These are phyloP conservation scores for Zygosaccharomyces kombuchaensis DNA, from an alignment of 805 yeast species.

Conservation along the genomic window DNA sequence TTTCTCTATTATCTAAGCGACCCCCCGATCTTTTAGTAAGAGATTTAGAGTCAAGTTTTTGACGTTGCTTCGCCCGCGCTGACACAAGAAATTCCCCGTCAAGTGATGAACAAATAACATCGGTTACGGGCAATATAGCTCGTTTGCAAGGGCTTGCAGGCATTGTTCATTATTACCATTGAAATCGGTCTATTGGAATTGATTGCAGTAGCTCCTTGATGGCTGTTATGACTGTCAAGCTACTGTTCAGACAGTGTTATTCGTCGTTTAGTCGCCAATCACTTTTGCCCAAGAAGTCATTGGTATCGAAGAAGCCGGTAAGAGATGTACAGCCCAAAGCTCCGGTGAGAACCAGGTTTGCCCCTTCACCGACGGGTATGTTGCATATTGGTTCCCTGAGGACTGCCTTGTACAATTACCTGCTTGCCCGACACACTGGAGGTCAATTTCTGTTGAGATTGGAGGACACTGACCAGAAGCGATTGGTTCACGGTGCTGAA, in stretches of 20 bases:
- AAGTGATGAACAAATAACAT: not conserved
- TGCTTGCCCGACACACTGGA: slow-evolving; percentile 70
- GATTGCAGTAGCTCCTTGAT: not conserved
- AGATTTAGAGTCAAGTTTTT: not conserved
- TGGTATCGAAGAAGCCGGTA: slow-evolving; percentile 17
- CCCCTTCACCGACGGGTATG: slow-evolving; percentile 97
- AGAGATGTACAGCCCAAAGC: slow-evolving; percentile 38
- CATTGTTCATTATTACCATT: not conserved
- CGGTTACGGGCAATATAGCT: not conserved
- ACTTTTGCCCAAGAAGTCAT: slow-evolving; percentile 8
- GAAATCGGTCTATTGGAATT: not conserved
- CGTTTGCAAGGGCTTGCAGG: not conserved
- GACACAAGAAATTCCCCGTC: not conserved
- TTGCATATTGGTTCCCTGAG: slow-evolving; percentile 91
- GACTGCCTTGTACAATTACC: slow-evolving; percentile 86
- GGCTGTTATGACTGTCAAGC: not conserved
- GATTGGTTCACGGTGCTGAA: slow-evolving; percentile 81
- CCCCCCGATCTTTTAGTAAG: not conserved
- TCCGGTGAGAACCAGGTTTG: slow-evolving; percentile 86
- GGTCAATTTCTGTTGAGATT: slow-evolving; percentile 79
- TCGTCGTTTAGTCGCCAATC: not conserved
- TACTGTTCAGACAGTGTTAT: not conserved
- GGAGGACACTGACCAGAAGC: slow-evolving; percentile 87
- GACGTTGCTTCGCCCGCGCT: slow-evolving; percentile 3
- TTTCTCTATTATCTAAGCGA: not conserved